Conservation (phyloP, 306 rosid genomes). For the Notholithocarpus densiflorus region DNA sequence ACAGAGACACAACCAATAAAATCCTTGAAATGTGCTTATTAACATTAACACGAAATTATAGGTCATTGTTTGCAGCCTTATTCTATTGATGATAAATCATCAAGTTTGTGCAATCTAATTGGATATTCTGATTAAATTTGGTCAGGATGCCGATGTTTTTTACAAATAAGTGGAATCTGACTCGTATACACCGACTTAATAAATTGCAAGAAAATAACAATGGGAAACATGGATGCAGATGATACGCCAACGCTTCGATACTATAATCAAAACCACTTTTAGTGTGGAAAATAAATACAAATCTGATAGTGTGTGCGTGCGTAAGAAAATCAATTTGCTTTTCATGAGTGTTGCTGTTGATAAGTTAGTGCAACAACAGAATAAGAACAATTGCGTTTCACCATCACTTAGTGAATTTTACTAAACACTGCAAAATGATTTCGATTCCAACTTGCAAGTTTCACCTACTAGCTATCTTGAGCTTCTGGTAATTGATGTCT, state of each 20-base stretch:
- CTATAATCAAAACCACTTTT: slow-evolving; percentile 7
- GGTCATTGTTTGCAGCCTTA: slow-evolving; percentile 34
- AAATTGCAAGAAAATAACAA: background rate
- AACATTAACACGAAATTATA: slow-evolving; percentile 9
- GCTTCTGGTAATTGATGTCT: background rate
- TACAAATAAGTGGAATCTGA: slow-evolving; percentile 66
- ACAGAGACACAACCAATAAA: slow-evolving; percentile 35
- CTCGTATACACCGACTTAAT: slow-evolving; percentile 38
- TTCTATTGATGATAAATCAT: slow-evolving; percentile 21
- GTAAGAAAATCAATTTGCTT: slow-evolving; percentile 39
- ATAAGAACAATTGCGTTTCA: slow-evolving; percentile 87
- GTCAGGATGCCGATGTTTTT: slow-evolving; percentile 34
- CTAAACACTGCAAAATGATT: slow-evolving; percentile 6
- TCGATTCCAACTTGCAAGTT: slow-evolving; percentile 11
- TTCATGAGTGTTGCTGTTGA: slow-evolving; percentile 46
- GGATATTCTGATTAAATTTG: slow-evolving; percentile 26
- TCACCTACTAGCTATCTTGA: slow-evolving; percentile 19
- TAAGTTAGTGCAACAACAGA: slow-evolving; percentile 60
- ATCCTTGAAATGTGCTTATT: slow-evolving; percentile 30
- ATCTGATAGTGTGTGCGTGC: slow-evolving; percentile 33
- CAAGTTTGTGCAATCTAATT: slow-evolving; percentile 10
- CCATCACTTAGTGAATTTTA: slow-evolving; percentile 20
- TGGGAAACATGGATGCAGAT: slow-evolving; percentile 29
- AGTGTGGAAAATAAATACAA: background rate
- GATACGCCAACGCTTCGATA: slow-evolving; percentile 17